A percentile compares a stretch with the other conserved stretches of the same genome.
Conservation (phyloP, 768 basidiomycete species). For the Hericium rajendrae region DNA sequence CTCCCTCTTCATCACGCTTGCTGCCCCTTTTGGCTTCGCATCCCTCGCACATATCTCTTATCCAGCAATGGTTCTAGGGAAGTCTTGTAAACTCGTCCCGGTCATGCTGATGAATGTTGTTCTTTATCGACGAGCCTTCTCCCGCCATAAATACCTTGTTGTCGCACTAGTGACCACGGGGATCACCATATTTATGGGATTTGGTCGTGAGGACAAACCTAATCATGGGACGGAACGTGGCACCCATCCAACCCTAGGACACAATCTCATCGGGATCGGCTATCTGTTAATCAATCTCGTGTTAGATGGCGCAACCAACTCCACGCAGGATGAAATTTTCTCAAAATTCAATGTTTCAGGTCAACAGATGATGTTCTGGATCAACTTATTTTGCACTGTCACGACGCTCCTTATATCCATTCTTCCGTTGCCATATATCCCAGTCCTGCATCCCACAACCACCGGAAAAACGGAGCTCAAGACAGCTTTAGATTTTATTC, state of each 20-base stretch:
- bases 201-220: constrained; percentile 50
- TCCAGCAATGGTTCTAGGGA: constrained; percentile 97
- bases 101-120: constrained; percentile 97
- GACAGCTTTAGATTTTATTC: constrained; percentile 64
- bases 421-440: constrained; percentile 72
- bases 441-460: constrained; percentile 65
- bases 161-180: constrained; percentile 87
- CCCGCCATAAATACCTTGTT: constrained; percentile 91
- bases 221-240: constrained; percentile 25
- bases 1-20: constrained; percentile 78
- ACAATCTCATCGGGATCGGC: constrained; percentile 58
- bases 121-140: constrained; percentile 87
- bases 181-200: constrained; percentile 90
- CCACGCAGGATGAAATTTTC: constrained; percentile 97
- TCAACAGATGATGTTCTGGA: constrained; percentile 99
- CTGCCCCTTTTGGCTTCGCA: constrained; percentile 94
- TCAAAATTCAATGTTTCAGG: constrained; percentile 63
- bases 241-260: constrained; percentile 34
- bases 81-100: constrained; percentile 98
- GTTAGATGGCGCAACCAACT: constrained; percentile 89
- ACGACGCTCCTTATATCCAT: constrained; percentile 60
- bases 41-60: constrained; percentile 93
- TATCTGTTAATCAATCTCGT: constrained; percentile 81
- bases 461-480: constrained; percentile 53
- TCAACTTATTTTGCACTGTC: constrained; percentile 79